Evolutionary conservation across 257 asterid species (phyloP), one percentile per base, ranked within the genome.

Genomic region (Nicotiana noctiflora): DNA sequence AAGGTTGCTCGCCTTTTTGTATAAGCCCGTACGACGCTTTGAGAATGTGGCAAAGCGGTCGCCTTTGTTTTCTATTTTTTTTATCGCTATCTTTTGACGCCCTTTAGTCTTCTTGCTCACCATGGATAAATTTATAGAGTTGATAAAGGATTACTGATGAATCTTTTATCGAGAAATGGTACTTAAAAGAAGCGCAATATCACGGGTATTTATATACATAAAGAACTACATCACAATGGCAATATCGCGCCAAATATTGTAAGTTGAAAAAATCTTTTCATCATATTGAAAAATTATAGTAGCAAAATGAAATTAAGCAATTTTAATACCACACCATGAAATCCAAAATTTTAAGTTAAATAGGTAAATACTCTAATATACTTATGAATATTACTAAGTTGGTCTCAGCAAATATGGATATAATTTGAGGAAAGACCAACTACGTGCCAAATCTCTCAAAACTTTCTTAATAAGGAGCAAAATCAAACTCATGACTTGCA

Each of bases 1-100:
- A 15, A 88, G 80, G 77, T 85, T 88, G 60, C 86, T 83, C 1
- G 86, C 88, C 31, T 86, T 88, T 40, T 76, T 85, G 80, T 85
- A 81, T 53, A 88, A 19, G 2, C 91, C 82, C 1, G n/a, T 4
- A 11, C 90, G 55, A 0, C 90, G 82, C 55, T 86, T 88, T 9
- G 89, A 86, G 77, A 88, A 88, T 0, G 87, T 85, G 1, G 88
- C 84, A 6, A 29, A 85, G 6, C 85, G 65, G 5, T 84, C 84
- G 0, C 53, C 82, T 18, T 83, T 85, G 1, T 76, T 84, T 65
- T 70, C 75, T 29, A 86, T 85, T 44, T 65, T 85, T 4, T 21
- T 4, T 8, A 87, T 86, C 18, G 83, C 60, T 18, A 88, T 83
- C 37, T 80, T 88, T 81, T 66, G 88, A 2, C 91, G 86, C 13